Evolutionary conservation across 2,329 filamentous ascomycete genomes (phyloP).

Genomic region (Ophiognomonia clavigignenti-juglandacearum): DNA sequence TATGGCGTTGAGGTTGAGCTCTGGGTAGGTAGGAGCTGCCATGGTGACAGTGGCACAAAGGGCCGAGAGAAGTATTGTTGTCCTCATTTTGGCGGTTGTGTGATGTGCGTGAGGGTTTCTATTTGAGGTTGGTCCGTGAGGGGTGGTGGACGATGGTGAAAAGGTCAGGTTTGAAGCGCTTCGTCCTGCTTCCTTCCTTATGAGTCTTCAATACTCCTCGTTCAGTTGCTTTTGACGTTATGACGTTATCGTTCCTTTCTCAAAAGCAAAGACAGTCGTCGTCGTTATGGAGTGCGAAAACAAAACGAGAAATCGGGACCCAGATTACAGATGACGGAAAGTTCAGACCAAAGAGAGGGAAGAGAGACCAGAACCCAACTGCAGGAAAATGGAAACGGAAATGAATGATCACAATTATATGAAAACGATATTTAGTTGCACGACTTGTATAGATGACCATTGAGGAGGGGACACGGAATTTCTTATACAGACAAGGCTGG

Average conservation of each 20-base stretch:
- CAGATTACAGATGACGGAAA: constrained; percentile 8
- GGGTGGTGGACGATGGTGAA: constrained; percentile 1
- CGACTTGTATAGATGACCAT: background rate
- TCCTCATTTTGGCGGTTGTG: constrained; percentile 42
- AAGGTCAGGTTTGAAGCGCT: constrained; percentile 8
- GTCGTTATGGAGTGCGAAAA: background rate
- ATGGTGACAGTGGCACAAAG: constrained; percentile 37
- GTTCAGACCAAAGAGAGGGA: constrained; percentile 5
- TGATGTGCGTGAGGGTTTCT: background rate
- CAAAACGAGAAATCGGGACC: constrained; percentile 4
- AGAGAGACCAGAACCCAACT: constrained; percentile 9
- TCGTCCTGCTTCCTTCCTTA: background rate
- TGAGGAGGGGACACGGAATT: constrained; percentile 3
- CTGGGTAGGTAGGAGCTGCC: constrained; percentile 43
- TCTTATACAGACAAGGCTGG: constrained; percentile 7
- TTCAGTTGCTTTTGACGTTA: background rate
- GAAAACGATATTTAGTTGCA: constrained; percentile 8
- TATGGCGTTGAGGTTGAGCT: constrained; percentile 34
- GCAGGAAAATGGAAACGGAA: constrained; percentile 6
- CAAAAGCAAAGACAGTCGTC: background rate
- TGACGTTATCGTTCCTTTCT: background rate
- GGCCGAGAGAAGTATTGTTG: constrained; percentile 41
- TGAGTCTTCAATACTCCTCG: no score
- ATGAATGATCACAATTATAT: background rate
- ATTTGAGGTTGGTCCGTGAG: constrained; percentile 6